Evolutionary conservation across 306 rosid species (phyloP), one percentile per base, ranked within the genome.

Genomic region (Fagus crenata): DNA sequence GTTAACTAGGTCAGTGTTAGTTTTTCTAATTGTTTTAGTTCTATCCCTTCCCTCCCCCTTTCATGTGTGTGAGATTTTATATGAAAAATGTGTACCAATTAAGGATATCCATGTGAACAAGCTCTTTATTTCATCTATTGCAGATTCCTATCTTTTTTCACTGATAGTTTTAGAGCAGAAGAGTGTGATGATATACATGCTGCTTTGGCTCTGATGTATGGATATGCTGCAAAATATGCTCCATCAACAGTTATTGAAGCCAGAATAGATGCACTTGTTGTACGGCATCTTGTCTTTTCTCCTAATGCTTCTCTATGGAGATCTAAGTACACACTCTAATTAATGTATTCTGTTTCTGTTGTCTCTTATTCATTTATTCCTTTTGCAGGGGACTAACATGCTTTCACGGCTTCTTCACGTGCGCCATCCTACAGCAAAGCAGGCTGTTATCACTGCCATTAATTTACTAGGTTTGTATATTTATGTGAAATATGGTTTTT

Each of bases 221-320:
- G 98, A 75, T 94, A 94, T 84, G 98, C 98, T 73, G 98, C 98
- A 35, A 94, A 94, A 81, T 94, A 94, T 86, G 98, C 98, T 73
- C 98, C 96, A 35, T 87, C 98, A 72, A 84, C 98, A n/a, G 97
- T 94, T 73, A 94, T 94, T 76, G 98, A 94, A 87, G 98, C 97
- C 79, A 84, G 98, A 86, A 94, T 89, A 83, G 96, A 94, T 81
- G 98, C 98, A 78, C 97, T 94, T 80, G 84, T 94, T 88, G 98
- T 94, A 81, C 82, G 97, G 78, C 78, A 73, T 88, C 87, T 82
- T 79, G 49, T 81, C 77, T 61, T 80, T 78, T 74, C 75, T 84
- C 64, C 68, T 58, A 71, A 40, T 53, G 61, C 59, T 56, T 69
- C 70, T 74, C 35, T 41, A 49, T 55, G 58, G 53, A 49, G 67